A percentile compares a stretch with the other conserved stretches of the same genome.
Conservation (phyloP, 805 yeast species). For the Osmozyma mogii region DNA sequence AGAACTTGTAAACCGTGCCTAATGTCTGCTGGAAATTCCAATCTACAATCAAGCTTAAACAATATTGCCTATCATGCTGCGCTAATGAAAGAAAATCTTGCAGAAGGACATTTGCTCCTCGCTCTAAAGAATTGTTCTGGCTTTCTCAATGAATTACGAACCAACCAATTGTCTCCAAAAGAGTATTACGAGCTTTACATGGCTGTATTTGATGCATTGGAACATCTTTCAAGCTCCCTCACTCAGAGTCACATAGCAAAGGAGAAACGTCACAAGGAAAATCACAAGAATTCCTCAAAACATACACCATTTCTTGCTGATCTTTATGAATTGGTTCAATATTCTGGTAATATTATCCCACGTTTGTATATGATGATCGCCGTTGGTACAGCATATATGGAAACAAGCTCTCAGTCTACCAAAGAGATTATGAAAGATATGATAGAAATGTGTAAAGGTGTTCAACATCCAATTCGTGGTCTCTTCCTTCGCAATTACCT, state of each 20-base stretch:
- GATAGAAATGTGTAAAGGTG: slow-evolving; percentile 97
- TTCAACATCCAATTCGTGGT: slow-evolving; percentile 92
- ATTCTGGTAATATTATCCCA: slow-evolving; percentile 89
- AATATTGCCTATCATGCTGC: slow-evolving; percentile 62
- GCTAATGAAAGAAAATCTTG: slow-evolving; percentile 71
- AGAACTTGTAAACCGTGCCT: no score
- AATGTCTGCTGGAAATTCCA: no score
- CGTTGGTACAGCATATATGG: slow-evolving; percentile 85
- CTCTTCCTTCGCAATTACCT: slow-evolving; percentile 83
- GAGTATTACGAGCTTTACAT: slow-evolving; percentile 90
- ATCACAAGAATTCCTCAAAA: slow-evolving; percentile 3
- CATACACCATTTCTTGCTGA: slow-evolving; percentile 56
- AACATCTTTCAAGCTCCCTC: slow-evolving; percentile 55
- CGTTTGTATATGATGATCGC: slow-evolving; percentile 91
- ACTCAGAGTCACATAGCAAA: slow-evolving; percentile 59
- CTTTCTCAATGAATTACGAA: slow-evolving; percentile 73
- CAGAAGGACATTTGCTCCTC: slow-evolving; percentile 62
- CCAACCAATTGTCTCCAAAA: slow-evolving; percentile 71
- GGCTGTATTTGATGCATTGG: slow-evolving; percentile 74
- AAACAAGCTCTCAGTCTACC: slow-evolving; percentile 67
- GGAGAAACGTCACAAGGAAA: slow-evolving; percentile 25
- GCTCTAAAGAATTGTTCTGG: slow-evolving; percentile 83
- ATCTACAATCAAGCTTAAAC: slow-evolving; percentile 20
- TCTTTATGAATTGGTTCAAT: slow-evolving; percentile 89
- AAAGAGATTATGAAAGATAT: slow-evolving; percentile 87